These are phyloP conservation scores for Ceriops tagal DNA, from an alignment of 345 rosid species.

Conservation along the genomic window DNA sequence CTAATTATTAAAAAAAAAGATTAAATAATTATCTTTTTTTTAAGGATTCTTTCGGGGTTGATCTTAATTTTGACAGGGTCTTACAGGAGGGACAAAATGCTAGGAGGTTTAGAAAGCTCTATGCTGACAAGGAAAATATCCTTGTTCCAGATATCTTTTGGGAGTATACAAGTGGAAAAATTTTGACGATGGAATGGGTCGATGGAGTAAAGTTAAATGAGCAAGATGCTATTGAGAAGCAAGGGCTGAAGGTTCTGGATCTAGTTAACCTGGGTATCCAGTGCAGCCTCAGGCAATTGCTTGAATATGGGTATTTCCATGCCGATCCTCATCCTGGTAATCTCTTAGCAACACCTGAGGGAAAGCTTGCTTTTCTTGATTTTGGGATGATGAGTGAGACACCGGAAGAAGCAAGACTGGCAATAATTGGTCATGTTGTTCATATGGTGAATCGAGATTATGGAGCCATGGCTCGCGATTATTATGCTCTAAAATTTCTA, in stretches of 20 bases:
- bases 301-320: constrained; percentile 93
- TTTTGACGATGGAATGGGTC: constrained; percentile 97
- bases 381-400: constrained; percentile 99
- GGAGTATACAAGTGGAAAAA: constrained; percentile 90
- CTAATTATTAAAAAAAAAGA: background rate
- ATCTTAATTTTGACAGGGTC: constrained; percentile 52
- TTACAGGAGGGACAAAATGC: constrained; percentile 98
- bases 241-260: constrained; percentile 93
- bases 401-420: constrained; percentile 94
- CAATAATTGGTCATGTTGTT: constrained; percentile 77
- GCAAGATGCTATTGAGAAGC: constrained; percentile 83
- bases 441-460: constrained; percentile 96
- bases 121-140: constrained; percentile 89
- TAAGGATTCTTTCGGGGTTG: constrained; percentile 32
- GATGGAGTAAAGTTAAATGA: constrained; percentile 87
- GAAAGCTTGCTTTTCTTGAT: constrained; percentile 95
- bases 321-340: constrained; percentile 99
- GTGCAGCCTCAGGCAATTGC: constrained; percentile 90
- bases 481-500: constrained; percentile 78
- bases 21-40: constrained; percentile 10
- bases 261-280: constrained; percentile 92
- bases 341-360: constrained; percentile 95
- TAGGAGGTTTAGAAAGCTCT: constrained; percentile 80
- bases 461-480: constrained; percentile 97
- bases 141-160: constrained; percentile 97